phyloP scores from a whole-genome alignment of 768 basidiomycete species.

The Ramaria rubella region DNA sequence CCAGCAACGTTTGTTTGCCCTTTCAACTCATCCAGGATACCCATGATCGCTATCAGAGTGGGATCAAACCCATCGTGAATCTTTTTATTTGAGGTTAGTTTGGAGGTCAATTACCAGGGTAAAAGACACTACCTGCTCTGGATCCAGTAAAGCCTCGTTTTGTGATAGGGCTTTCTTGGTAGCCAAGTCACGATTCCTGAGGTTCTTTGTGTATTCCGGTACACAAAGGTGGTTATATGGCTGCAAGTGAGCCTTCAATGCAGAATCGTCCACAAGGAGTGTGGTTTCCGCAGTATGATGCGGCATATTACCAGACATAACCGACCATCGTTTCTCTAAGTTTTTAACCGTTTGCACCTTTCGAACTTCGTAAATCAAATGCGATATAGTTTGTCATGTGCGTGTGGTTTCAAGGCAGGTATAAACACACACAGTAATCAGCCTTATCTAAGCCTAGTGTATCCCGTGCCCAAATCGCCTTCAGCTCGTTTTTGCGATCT shows the following conservation, averaged over 20 bases:
- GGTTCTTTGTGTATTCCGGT: slow-evolving; percentile 11
- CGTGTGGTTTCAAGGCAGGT: not conserved
- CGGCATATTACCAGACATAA: slow-evolving; percentile 20
- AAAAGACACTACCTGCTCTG: not conserved
- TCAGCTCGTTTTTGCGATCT: slow-evolving; percentile 17
- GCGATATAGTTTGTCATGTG: not conserved
- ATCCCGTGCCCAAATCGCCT: slow-evolving; percentile 73
- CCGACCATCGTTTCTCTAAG: slow-evolving; percentile 60
- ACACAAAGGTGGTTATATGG: slow-evolving; percentile 21
- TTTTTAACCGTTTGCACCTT: slow-evolving; percentile 66
- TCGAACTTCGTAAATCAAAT: slow-evolving; percentile 17
- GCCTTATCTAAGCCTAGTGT: slow-evolving; percentile 56
- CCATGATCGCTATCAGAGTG: slow-evolving; percentile 59
- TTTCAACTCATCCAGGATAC: slow-evolving; percentile 55
- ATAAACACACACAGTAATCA: slow-evolving; percentile 58
- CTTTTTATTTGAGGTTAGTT: not conserved
- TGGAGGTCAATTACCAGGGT: not conserved
- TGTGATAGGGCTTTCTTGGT: not conserved
- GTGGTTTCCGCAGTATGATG: slow-evolving; percentile 18
- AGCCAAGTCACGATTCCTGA: not conserved
- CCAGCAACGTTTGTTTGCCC: slow-evolving; percentile 56
- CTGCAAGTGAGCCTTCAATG: slow-evolving; percentile 19
- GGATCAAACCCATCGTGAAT: slow-evolving; percentile 31
- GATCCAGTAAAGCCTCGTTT: not conserved
- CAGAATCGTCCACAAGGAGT: slow-evolving; percentile 22